Evolutionary conservation across 2,329 filamentous ascomycete genomes (phyloP), one percentile per base, ranked within the genome.

Genomic region (Didymella sp.): DNA sequence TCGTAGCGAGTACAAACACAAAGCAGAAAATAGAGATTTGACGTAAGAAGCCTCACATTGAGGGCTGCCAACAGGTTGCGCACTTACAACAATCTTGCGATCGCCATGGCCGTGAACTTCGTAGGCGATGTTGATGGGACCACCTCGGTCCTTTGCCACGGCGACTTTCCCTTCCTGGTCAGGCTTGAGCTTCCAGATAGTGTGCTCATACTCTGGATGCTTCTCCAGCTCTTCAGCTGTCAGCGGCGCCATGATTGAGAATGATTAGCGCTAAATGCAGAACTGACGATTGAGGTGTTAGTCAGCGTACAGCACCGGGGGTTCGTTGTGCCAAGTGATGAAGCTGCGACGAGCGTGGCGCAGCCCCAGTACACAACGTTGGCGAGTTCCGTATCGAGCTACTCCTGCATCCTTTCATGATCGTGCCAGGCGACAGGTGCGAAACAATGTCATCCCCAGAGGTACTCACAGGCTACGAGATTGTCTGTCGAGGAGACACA

Each of bases 51-150:
- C 60, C 60, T 66, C 46, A 60, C 59, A 55, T 61, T 57, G 59
- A 49, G 42, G 51, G 55, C 58, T 44, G 59, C 49, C 61, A 59
- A 59, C 60, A 57, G 63, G 54, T 46, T 47, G 27, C 25, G 12
- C 12, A 85, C 89, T 62, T 81, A 95, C 91, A 67, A 92, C 81
- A 62, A 95, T 78, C 78, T 90, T 89, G 62, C 84, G 81, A 44
- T 88, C 84, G 3, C 91, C 91, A 59, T 83, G 78, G 53, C 92
- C 91, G 78, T 96, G 91, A 44, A 95, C 80, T 76, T 95, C 90
- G 82, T 90, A 96, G 50, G 85, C 82, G 49, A 96, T 86, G 42
- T 89, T 84, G 63, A 96, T 79, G 19, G 91, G 91, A 2, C 90
- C 91, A 61, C 91, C 89, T 66, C 90, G 84, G 33, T 79, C 84